These are phyloP conservation scores for Fusarium sulawesiense DNA, from an alignment of 2,329 filamentous ascomycete genomes.

Conservation along the genomic window DNA sequence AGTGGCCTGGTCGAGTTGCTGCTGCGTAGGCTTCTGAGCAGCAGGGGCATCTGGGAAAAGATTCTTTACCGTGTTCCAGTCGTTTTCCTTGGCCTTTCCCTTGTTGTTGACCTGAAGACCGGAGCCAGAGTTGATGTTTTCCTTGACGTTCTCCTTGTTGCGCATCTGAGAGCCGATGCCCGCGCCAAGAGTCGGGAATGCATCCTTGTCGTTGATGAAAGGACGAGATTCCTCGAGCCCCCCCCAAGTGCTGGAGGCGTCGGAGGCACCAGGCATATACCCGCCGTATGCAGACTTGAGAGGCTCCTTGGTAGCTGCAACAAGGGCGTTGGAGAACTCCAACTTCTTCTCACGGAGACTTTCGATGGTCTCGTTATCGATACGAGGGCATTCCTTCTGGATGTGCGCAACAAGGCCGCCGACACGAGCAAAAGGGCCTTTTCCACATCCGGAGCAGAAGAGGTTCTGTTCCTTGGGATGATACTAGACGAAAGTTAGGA, in stretches of 20 bases:
- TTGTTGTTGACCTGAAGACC: not conserved
- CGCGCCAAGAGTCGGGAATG: slow-evolving; percentile 32
- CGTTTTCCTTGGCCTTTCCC: slow-evolving; percentile 16
- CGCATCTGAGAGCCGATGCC: not conserved
- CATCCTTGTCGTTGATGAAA: slow-evolving; percentile 17
- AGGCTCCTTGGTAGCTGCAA: slow-evolving; percentile 42
- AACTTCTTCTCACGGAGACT: slow-evolving; percentile 52
- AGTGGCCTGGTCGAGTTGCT: slow-evolving; percentile 33
- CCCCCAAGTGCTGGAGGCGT: not conserved
- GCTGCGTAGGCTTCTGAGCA: slow-evolving; percentile 29
- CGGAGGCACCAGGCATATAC: slow-evolving; percentile 39
- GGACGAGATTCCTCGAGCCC: not conserved
- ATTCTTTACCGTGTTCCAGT: slow-evolving; percentile 32
- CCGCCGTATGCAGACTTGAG: slow-evolving; percentile 46
- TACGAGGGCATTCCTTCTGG: slow-evolving; percentile 55
- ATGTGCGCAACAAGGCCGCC: slow-evolving; percentile 59
- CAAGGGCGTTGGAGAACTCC: slow-evolving; percentile 50
- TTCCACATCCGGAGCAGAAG: slow-evolving; percentile 59
- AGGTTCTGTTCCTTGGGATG: slow-evolving; percentile 57
- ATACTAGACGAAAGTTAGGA: slow-evolving; percentile 44
- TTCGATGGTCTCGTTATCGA: slow-evolving; percentile 51
- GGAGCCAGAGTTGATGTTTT: slow-evolving; percentile 3
- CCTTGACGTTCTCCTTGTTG: slow-evolving; percentile 19
- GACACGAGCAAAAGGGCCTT: slow-evolving; percentile 52
- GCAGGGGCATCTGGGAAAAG: slow-evolving; percentile 44